Conservation (phyloP, 2,329 filamentous ascomycete species). For the Colletotrichum echinochloae region DNA sequence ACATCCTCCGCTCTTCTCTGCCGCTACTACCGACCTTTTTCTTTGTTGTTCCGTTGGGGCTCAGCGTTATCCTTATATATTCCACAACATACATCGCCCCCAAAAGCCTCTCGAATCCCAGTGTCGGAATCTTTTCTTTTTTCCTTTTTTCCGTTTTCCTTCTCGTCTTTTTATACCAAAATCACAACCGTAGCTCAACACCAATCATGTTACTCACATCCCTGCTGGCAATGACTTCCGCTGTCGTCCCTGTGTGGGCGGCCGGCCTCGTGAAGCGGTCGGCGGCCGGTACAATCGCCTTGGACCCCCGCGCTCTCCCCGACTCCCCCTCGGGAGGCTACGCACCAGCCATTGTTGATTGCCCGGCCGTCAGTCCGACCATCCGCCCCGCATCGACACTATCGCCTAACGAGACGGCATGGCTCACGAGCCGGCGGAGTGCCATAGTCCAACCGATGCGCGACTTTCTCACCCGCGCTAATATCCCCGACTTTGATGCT, state of each 20-base stretch:
- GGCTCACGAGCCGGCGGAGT: constrained; percentile 78
- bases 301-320: constrained; percentile 49
- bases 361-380: constrained; percentile 75
- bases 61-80: background rate
- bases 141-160: background rate
- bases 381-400: constrained; percentile 74
- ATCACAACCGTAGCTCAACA: too few relatives aligned
- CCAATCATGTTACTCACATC: constrained; percentile 24
- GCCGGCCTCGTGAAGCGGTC: constrained; percentile 36
- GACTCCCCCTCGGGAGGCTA: constrained; percentile 70
- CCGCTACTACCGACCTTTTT: background rate
- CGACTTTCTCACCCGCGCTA: constrained; percentile 76
- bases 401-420: constrained; percentile 78
- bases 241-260: constrained; percentile 50
- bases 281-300: constrained; percentile 24
- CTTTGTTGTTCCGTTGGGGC: background rate
- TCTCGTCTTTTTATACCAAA: background rate
- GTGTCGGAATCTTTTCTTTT: background rate
- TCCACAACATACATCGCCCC: too few relatives aligned
- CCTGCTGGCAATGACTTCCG: constrained; percentile 23
- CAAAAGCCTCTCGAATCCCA: background rate
- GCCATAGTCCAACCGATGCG: constrained; percentile 82
- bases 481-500: constrained; percentile 83
- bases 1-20: background rate
- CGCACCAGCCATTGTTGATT: constrained; percentile 74